phyloP scores from a whole-genome alignment of 768 basidiomycete genomes.

The Cyclocybe aegerita region DNA sequence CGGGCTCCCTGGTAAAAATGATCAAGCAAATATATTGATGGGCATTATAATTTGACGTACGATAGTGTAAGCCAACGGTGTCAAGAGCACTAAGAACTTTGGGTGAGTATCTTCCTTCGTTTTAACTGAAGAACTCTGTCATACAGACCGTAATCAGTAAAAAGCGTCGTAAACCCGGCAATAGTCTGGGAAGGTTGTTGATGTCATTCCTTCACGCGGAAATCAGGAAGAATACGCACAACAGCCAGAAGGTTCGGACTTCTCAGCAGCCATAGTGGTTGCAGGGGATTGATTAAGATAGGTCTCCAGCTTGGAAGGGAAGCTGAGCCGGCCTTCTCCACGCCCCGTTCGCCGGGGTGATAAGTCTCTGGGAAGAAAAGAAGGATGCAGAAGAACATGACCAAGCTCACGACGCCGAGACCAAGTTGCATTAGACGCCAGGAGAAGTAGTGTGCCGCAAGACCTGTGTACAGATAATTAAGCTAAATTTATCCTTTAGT shows the following conservation, averaged over 20 bases:
- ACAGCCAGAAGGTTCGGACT: constrained; percentile 58
- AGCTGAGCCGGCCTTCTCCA: constrained; percentile 32
- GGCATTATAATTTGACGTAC: constrained; percentile 33
- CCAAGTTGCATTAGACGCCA: constrained; percentile 59
- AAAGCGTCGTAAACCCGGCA: background rate
- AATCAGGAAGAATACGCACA: constrained; percentile 33
- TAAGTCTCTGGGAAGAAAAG: constrained; percentile 62
- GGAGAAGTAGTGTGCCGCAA: constrained; percentile 57
- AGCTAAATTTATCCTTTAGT: background rate
- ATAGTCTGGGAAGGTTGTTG: no score
- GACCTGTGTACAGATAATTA: constrained; percentile 25
- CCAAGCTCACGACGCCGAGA: constrained; percentile 37
- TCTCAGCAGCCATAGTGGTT: constrained; percentile 44
- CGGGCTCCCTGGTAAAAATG: constrained; percentile 41
- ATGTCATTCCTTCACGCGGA: no score
- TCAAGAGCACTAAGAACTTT: constrained; percentile 38
- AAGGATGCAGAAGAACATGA: constrained; percentile 35
- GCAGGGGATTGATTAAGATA: constrained; percentile 58
- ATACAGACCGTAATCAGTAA: background rate
- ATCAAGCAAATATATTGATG: background rate
- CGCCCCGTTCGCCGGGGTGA: constrained; percentile 51
- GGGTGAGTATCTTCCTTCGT: background rate
- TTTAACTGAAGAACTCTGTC: background rate
- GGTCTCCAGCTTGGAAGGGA: constrained; percentile 18
- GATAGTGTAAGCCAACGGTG: constrained; percentile 65